Evolutionary conservation across 805 yeast species (phyloP).

Genomic region (Candida caryicola): DNA sequence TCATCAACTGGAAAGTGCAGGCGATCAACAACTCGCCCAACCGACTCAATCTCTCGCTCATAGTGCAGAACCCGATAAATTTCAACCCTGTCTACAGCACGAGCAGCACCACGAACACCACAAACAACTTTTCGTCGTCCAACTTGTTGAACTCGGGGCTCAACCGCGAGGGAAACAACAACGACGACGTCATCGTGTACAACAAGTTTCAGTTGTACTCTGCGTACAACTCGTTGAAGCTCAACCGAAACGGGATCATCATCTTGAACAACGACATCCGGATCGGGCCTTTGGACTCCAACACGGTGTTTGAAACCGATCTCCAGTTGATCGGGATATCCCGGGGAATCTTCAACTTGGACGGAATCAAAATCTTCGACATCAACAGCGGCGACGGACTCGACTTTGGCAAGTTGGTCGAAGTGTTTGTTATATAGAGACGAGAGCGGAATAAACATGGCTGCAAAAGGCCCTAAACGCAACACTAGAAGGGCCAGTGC

Average conservation of each 20-base stretch:
- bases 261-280: constrained; percentile 64
- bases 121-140: constrained; percentile 15
- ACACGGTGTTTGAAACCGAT: constrained; percentile 62
- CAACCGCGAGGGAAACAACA: constrained; percentile 4
- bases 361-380: constrained; percentile 66
- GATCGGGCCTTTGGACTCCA: constrained; percentile 59
- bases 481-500: too few relatives aligned
- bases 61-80: constrained; percentile 25
- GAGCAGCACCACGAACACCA: constrained; percentile 4
- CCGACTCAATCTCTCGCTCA: constrained; percentile 50
- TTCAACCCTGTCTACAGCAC: constrained; percentile 22
- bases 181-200: constrained; percentile 16
- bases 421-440: constrained; percentile 53
- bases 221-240: constrained; percentile 36
- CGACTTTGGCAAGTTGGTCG: constrained; percentile 68
- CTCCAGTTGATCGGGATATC: constrained; percentile 59
- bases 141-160: constrained; percentile 14
- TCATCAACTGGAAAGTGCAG: constrained; percentile 61
- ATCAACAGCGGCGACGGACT: constrained; percentile 60
- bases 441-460: too few relatives aligned
- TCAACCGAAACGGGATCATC: constrained; percentile 54
- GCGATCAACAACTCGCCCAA: constrained; percentile 59
- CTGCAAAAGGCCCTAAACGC: too few relatives aligned
- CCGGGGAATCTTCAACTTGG: constrained; percentile 61
- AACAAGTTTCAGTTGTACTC: constrained; percentile 23